These are phyloP conservation scores for Termitomyces sp. DNA, from an alignment of 768 basidiomycete genomes.

Conservation along the genomic window DNA sequence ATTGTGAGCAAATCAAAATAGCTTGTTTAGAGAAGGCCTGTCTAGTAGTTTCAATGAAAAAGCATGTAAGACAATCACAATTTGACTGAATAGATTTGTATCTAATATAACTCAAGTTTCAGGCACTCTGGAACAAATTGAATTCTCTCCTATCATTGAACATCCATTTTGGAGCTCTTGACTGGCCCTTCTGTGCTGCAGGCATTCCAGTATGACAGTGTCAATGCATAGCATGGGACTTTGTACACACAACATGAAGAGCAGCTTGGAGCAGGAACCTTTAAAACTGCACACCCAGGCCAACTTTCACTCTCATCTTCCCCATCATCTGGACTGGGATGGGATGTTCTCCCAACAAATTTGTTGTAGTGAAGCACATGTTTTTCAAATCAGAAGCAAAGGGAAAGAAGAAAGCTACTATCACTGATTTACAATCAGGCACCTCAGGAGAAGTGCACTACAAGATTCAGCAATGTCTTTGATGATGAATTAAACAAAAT, in stretches of 20 bases:
- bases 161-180: background rate
- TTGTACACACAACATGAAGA: background rate
- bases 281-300: conserved; percentile 3
- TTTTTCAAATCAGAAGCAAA: background rate
- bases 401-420: background rate
- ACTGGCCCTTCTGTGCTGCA: background rate
- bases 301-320: background rate
- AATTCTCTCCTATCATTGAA: background rate
- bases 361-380: background rate
- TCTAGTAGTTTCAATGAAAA: background rate
- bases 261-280: background rate
- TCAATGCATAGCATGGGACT: background rate
- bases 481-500: too few species aligned
- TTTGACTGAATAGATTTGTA: too few species aligned
- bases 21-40: background rate
- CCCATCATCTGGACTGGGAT: background rate
- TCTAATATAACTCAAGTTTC: background rate
- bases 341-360: background rate
- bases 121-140: background rate
- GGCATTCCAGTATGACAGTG: background rate
- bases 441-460: background rate
- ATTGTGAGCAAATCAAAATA: background rate
- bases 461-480: background rate
- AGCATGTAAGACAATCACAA: too few species aligned
- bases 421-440: background rate